A percentile compares a stretch with the other conserved stretches of the same genome.
phyloP scores from a whole-genome alignment of 305 asterid species.

The Fraxinus xanthoxyloides region DNA sequence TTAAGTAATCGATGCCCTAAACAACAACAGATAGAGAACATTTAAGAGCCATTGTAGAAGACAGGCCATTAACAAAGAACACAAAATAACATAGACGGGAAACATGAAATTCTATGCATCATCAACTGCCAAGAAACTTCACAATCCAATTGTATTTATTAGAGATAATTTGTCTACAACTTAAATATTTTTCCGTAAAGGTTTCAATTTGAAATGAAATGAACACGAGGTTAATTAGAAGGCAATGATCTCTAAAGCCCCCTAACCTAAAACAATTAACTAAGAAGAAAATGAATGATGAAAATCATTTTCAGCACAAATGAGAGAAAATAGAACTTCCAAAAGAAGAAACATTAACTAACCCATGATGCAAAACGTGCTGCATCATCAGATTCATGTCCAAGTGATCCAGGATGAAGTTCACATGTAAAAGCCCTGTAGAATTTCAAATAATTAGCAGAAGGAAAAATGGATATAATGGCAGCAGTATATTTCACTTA shows the following conservation, averaged over 20 bases:
- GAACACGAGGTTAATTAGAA: neutral
- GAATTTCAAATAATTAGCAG: constrained; percentile 10
- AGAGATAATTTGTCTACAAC: neutral
- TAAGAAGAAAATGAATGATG: neutral
- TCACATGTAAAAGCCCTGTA: constrained; percentile 76
- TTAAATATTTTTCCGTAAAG: neutral
- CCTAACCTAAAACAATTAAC: neutral
- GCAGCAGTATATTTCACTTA: neutral
- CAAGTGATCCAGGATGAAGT: constrained; percentile 86
- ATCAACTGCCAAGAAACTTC: neutral
- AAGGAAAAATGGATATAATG: neutral
- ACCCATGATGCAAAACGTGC: constrained; percentile 90
- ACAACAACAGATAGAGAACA: neutral
- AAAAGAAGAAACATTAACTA: constrained; percentile 31
- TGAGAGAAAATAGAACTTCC: neutral
- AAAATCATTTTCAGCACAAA: neutral
- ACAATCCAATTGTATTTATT: neutral
- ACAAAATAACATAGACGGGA: neutral
- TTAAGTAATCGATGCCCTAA: constrained; percentile 84
- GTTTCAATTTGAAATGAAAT: neutral
- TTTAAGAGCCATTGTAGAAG: neutral
- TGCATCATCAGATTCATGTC: constrained; percentile 82
- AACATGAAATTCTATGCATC: neutral
- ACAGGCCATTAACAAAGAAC: neutral
- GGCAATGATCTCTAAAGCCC: neutral